Conservation (phyloP, 306 rosid genomes). For the Quercus ilex region DNA sequence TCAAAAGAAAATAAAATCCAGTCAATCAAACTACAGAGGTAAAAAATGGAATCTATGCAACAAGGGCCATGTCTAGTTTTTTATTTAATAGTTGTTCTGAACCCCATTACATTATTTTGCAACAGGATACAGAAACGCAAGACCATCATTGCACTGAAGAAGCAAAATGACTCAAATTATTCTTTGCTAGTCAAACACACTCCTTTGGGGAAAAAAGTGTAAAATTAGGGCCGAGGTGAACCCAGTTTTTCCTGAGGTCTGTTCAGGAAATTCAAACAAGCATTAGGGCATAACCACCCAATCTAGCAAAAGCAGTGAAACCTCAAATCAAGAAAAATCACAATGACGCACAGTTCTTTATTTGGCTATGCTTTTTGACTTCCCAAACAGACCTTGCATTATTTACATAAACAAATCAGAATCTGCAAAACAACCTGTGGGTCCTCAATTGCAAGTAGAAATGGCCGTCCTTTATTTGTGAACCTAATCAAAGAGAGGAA, state of each 20-base stretch:
- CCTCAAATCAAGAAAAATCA: neutral
- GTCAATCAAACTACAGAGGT: constrained; percentile 23
- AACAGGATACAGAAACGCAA: neutral
- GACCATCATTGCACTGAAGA: neutral
- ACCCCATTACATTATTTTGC: neutral
- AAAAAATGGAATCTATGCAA: neutral
- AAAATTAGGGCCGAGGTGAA: neutral
- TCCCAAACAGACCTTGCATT: neutral
- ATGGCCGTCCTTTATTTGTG: constrained; percentile 44
- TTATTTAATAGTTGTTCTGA: neutral
- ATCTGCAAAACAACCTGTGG: constrained; percentile 72
- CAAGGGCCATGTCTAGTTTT: neutral
- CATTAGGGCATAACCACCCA: neutral
- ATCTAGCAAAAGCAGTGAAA: constrained; percentile 4
- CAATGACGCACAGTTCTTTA: neutral
- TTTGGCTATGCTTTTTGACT: neutral
- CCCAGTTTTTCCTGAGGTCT: neutral
- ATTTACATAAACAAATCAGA: neutral
- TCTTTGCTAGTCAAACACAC: neutral
- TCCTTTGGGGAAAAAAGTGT: neutral
- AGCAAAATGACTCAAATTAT: constrained; percentile 2
- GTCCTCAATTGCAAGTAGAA: constrained; percentile 88
- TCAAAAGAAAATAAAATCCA: constrained; percentile 17
- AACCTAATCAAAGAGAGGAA: constrained; percentile 45
- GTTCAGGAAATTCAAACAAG: neutral